These are phyloP conservation scores for Boletus semigastroideus DNA, from an alignment of 1,284 basidiomycete genomes.

Conservation along the genomic window DNA sequence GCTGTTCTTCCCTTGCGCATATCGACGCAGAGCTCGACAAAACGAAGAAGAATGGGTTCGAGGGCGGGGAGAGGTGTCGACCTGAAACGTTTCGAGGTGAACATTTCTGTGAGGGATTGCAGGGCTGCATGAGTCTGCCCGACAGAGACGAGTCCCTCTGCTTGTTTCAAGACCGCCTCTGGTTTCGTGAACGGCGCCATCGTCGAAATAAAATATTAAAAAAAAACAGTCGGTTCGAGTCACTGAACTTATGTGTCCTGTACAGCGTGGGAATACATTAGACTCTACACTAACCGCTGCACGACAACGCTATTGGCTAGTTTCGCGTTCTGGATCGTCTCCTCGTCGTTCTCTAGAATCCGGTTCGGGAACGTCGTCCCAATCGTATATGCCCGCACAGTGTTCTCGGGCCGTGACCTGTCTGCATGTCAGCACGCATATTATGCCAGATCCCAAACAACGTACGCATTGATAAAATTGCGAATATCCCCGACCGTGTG, in stretches of 20 bases:
- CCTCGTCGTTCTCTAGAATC: slow-evolving; percentile 62
- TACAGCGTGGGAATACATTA: slow-evolving; percentile 19
- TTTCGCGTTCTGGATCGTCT: slow-evolving; percentile 75
- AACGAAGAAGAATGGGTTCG: slow-evolving; percentile 94
- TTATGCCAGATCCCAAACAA: slow-evolving; percentile 19
- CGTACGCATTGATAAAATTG: slow-evolving; percentile 88
- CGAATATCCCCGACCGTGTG: slow-evolving; percentile 90
- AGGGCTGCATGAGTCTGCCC: slow-evolving; percentile 88
- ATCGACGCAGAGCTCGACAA: slow-evolving; percentile 94
- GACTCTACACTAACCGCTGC: slow-evolving; percentile 67
- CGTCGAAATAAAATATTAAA: slow-evolving; percentile 9
- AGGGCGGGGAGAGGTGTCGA: slow-evolving; percentile 86
- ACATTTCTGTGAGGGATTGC: slow-evolving; percentile 89
- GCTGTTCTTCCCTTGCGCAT: slow-evolving; percentile 75
- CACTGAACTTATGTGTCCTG: no score
- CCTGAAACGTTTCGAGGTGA: slow-evolving; percentile 92
- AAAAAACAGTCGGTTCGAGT: no score
- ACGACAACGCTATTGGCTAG: slow-evolving; percentile 85
- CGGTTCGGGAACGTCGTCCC: slow-evolving; percentile 85
- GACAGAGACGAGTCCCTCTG: slow-evolving; percentile 89
- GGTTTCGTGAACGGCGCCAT: slow-evolving; percentile 93
- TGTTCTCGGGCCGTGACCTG: slow-evolving; percentile 75
- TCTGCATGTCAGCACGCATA: neutral
- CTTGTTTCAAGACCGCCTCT: slow-evolving; percentile 89
- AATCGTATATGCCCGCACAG: slow-evolving; percentile 69